phyloP scores from a whole-genome alignment of 371 early-diverging fungal species.

The Mucor irregularis region DNA sequence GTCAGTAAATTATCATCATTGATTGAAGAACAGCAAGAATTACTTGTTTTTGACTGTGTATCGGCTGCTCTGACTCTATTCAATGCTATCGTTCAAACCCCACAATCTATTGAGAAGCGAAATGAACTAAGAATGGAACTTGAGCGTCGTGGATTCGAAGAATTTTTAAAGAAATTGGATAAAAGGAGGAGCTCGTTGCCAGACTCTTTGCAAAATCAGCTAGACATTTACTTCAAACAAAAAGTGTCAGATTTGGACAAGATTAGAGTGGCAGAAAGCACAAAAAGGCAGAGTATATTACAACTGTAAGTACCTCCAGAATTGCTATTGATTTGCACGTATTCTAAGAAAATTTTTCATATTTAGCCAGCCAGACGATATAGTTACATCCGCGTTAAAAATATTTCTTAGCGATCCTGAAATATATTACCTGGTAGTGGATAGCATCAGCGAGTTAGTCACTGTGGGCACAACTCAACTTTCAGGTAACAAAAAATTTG shows the following conservation, averaged over 20 bases:
- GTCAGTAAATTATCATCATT: neutral
- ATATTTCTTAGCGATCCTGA: constrained; percentile 37
- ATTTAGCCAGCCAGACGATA: constrained; percentile 41
- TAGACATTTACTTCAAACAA: constrained; percentile 47
- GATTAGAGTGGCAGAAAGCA: constrained; percentile 43
- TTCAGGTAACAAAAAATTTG: constrained; percentile 26
- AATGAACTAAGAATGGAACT: constrained; percentile 55
- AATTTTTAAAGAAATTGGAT: constrained; percentile 40
- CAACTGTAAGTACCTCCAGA: too few species aligned
- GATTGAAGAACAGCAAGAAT: constrained; percentile 7
- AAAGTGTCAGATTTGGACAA: constrained; percentile 53
- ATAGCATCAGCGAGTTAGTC: constrained; percentile 37
- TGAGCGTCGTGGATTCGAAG: constrained; percentile 58
- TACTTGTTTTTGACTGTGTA: constrained; percentile 49
- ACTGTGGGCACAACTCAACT: constrained; percentile 27
- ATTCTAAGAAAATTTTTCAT: neutral
- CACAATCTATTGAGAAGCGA: constrained; percentile 53
- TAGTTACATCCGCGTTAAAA: constrained; percentile 35
- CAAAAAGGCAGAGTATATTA: constrained; percentile 38
- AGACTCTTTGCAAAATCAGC: constrained; percentile 42
- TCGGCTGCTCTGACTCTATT: constrained; percentile 53
- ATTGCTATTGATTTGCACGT: too few species aligned
- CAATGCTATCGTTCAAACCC: constrained; percentile 57
- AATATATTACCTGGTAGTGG: constrained; percentile 43
- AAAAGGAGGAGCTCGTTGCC: constrained; percentile 35